Base-by-base conservation (phyloP, 2,329 filamentous ascomycete genomes). In the Diaporthe citri region DNA sequence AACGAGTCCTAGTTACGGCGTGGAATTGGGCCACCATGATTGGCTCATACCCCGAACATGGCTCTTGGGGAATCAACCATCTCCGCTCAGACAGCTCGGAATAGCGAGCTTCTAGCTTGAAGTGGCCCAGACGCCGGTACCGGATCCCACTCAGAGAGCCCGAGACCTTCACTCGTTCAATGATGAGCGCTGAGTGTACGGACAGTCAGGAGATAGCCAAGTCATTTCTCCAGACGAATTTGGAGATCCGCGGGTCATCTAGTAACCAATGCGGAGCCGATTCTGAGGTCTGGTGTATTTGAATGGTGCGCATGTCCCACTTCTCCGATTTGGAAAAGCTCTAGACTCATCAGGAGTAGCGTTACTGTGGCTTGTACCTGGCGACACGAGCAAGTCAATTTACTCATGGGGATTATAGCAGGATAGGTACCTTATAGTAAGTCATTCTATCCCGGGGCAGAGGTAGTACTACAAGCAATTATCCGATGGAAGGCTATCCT, bases 21-120 rank as follows among this genome's bases (percentile, higher is more conserved):
- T 66, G 62, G 43, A 36, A 66, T 36, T 66, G 60, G 28, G 43
- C 25, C 20, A n/a, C 20, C 20, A 25, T 66, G 43, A 66, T 51
- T 66, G 62, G 62, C 43, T 51, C 43, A 39, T 67, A 52, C 62
- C 31, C 62, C 62, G 62, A 67, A 2, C 20, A 22, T 31, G 31
- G 22, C 9, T 25, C 31, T 39, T 25, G 62, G 62, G 62, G 62
- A 39, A 7, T 39, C 31, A 66, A 67, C 31, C 17, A 10, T 67
- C 46, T 52, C 62, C 62, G 62, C 62, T 17, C 22, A 20, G 31
- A 39, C 31, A 13, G 20, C 15, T 15, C 3, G 46, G 62, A 10
- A 67, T 13, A 39, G 31, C 46, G 5, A 36, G 46, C 62, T 25
- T 52, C 22, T 67, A 20, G 25, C 6, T 52, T n/a, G n/a, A n/a